Percentiles rank a stretch among this genome's conserved stretches.
These are phyloP conservation scores for Melanomma pulvis-pyrius DNA, from an alignment of 495 filamentous ascomycete genomes.

Conservation along the genomic window DNA sequence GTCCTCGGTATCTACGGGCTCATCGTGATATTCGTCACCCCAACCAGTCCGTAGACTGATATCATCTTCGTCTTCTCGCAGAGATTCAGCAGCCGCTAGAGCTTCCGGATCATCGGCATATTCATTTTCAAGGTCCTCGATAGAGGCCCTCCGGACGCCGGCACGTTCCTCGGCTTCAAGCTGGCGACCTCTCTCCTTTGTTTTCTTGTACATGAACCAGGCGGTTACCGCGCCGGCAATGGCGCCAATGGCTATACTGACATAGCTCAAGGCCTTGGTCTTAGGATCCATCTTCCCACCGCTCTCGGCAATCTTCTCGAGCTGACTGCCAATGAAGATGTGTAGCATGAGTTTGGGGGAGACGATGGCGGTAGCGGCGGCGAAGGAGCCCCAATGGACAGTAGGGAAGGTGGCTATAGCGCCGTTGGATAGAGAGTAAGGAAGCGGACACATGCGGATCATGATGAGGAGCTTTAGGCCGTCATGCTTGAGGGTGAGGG, in stretches of 20 bases:
- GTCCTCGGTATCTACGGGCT: conserved; percentile 44
- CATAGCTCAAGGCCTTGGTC: conserved; percentile 77
- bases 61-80: conserved; percentile 58
- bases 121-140: conserved; percentile 32
- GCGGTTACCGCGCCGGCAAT: conserved; percentile 75
- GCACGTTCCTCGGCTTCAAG: conserved; percentile 78
- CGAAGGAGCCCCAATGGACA: conserved; percentile 74
- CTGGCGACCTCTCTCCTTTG: conserved; percentile 79
- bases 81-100: conserved; percentile 35
- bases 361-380: conserved; percentile 74
- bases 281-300: conserved; percentile 63
- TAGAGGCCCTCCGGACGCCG: conserved; percentile 45
- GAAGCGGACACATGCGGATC: conserved; percentile 90
- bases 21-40: conserved; percentile 49
- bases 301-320: conserved; percentile 70
- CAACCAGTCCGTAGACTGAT: conserved; percentile 56
- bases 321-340: conserved; percentile 81
- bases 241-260: conserved; percentile 72
- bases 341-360: conserved; percentile 88
- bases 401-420: conserved; percentile 92
- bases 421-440: conserved; percentile 93
- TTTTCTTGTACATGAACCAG: conserved; percentile 80
- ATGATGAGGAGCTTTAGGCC: conserved; percentile 87
- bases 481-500: conserved; percentile 74
- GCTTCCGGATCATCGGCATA: conserved; percentile 48